A percentile compares a stretch with the other conserved stretches of the same genome.
phyloP scores from a whole-genome alignment of 2,329 filamentous ascomycete genomes.

The Triangularia verruculosa region DNA sequence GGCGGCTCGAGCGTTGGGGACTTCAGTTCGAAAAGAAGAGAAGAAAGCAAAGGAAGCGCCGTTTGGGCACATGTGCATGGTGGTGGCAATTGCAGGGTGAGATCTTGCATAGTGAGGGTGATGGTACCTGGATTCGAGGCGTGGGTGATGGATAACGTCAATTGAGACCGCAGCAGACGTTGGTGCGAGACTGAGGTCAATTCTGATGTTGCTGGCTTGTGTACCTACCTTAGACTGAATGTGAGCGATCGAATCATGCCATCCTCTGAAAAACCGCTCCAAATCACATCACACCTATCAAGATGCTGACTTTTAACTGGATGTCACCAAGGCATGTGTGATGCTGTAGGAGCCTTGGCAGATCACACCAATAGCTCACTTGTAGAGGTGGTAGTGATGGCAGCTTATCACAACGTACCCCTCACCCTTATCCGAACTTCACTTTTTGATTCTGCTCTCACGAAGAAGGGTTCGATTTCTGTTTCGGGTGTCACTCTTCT shows the following conservation, averaged over 20 bases:
- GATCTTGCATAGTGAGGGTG: not conserved
- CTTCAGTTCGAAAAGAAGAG: not conserved
- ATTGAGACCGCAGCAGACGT: not conserved
- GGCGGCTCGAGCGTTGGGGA: not conserved
- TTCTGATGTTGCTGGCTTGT: not conserved
- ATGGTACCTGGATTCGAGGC: not conserved
- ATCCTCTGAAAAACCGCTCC: not conserved
- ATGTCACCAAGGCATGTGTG: not conserved
- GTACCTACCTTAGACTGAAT: not conserved
- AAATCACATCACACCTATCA: conserved; percentile 5
- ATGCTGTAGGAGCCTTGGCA: conserved; percentile 5
- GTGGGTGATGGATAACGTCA: not conserved
- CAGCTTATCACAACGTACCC: not conserved
- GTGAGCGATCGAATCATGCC: not conserved
- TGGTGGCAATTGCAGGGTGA: not conserved
- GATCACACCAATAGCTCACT: conserved; percentile 4
- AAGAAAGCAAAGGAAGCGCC: not conserved
- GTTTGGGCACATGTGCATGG: not conserved
- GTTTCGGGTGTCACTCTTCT: not conserved
- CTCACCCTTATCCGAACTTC: not conserved
- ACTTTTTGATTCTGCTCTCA: not conserved
- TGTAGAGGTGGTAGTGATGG: conserved; percentile 2
- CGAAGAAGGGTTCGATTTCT: not conserved
- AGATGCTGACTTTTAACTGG: not conserved
- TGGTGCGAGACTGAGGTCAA: not conserved